Percentiles rank a stretch among this genome's conserved stretches.
phyloP scores from a whole-genome alignment of 2,329 filamentous ascomycete genomes.

The Aureobasidium sp. region DNA sequence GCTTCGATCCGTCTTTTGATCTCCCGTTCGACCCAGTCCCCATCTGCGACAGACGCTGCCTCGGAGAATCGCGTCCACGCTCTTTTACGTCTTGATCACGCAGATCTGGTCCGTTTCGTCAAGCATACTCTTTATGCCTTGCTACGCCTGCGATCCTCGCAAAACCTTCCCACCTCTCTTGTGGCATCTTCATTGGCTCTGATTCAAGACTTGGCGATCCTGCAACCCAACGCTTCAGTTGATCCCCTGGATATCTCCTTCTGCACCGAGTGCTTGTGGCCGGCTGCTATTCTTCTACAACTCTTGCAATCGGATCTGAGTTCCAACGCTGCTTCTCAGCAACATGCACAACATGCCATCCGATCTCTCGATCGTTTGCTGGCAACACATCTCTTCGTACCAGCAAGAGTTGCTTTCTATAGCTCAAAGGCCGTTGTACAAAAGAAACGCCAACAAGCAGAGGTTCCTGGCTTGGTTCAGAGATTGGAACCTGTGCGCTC shows the following conservation, averaged over 20 bases:
- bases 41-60: background rate
- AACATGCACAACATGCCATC: background rate
- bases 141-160: background rate
- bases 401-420: constrained; percentile 32
- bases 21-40: background rate
- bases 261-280: constrained; percentile 21
- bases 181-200: background rate
- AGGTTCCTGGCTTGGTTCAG: background rate
- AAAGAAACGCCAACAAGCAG: constrained; percentile 13
- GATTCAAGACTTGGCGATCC: background rate
- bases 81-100: constrained; percentile 2
- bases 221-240: background rate
- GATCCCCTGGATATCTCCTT: constrained; percentile 18
- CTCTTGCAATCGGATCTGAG: background rate
- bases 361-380: constrained; percentile 29
- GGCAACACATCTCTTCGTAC: constrained; percentile 35
- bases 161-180: background rate
- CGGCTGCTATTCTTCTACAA: constrained; percentile 19
- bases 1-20: background rate
- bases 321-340: background rate
- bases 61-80: constrained; percentile 9
- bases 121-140: constrained; percentile 3
- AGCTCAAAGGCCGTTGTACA: constrained; percentile 17
- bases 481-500: constrained; percentile 3
- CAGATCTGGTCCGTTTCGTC: background rate